Conservation (phyloP, 495 filamentous ascomycete genomes). For the Penicillium goetzii region DNA sequence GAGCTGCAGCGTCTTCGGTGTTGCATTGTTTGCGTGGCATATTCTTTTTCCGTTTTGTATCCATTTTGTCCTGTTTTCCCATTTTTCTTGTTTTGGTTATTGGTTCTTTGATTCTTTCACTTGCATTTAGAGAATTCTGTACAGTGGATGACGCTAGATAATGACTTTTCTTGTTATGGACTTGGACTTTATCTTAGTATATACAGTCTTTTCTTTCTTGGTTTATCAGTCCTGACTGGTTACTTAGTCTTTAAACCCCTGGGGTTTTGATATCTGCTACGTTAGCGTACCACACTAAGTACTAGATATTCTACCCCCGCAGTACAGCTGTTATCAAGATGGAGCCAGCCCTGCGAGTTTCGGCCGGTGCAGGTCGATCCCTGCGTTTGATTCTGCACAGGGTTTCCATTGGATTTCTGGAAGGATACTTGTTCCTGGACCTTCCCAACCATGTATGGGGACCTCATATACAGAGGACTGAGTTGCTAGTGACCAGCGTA, state of each 20-base stretch:
- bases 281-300: background rate
- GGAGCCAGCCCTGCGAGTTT: background rate
- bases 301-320: background rate
- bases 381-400: background rate
- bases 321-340: slow-evolving; percentile 9
- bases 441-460: background rate
- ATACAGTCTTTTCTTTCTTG: background rate
- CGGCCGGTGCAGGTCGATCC: slow-evolving; percentile 7
- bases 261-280: background rate
- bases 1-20: slow-evolving; percentile 24
- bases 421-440: slow-evolving; percentile 17
- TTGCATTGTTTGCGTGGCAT: slow-evolving; percentile 31
- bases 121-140: slow-evolving; percentile 30
- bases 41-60: background rate
- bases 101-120: background rate
- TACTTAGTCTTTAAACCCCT: background rate
- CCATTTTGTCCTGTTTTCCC: background rate
- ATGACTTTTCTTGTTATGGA: slow-evolving; percentile 18
- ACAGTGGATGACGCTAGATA: slow-evolving; percentile 30
- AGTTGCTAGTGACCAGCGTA: no score
- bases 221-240: background rate
- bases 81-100: background rate
- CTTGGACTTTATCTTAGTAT: background rate
- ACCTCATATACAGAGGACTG: no score
- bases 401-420: slow-evolving; percentile 14